Percentiles rank a stretch among this genome's conserved stretches.
phyloP scores from a whole-genome alignment of 768 basidiomycete species.

The Collybia mongolica region DNA sequence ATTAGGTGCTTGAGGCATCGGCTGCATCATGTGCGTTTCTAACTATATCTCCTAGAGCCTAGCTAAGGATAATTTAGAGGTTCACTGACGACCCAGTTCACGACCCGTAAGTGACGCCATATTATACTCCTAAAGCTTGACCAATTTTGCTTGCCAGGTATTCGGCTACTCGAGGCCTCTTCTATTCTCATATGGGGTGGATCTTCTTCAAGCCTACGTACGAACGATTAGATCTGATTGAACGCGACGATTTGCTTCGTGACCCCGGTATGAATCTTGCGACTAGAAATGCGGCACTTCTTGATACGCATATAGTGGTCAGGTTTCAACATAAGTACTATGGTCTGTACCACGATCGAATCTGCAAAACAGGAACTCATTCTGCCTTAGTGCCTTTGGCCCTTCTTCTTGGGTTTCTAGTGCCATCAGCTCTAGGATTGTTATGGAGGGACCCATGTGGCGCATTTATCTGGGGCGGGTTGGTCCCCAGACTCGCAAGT shows the following conservation, averaged over 20 bases:
- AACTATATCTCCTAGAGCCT: neutral
- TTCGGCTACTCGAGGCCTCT: slow-evolving; percentile 68
- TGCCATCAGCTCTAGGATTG: slow-evolving; percentile 55
- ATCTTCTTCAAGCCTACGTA: slow-evolving; percentile 79
- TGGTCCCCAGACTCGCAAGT: slow-evolving; percentile 63
- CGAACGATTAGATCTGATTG: slow-evolving; percentile 58
- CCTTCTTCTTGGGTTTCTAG: slow-evolving; percentile 53
- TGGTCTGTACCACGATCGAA: slow-evolving; percentile 27
- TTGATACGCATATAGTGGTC: slow-evolving; percentile 29
- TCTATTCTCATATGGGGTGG: slow-evolving; percentile 85
- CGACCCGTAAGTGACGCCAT: slow-evolving; percentile 48
- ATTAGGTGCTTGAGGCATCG: slow-evolving; percentile 69
- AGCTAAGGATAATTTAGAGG: slow-evolving; percentile 36
- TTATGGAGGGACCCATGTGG: slow-evolving; percentile 66
- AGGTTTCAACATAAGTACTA: slow-evolving; percentile 70
- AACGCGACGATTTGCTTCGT: slow-evolving; percentile 62
- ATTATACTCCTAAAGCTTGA: neutral
- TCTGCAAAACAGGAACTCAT: neutral
- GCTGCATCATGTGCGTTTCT: slow-evolving; percentile 62
- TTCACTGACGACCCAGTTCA: slow-evolving; percentile 70
- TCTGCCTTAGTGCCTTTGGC: slow-evolving; percentile 52
- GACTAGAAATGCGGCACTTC: neutral
- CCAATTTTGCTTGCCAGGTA: slow-evolving; percentile 41
- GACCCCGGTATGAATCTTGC: slow-evolving; percentile 50
- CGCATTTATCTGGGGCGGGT: slow-evolving; percentile 69